Evolutionary conservation across 371 early-diverging fungal species (phyloP).

Genomic region (Mucor ambiguus): DNA sequence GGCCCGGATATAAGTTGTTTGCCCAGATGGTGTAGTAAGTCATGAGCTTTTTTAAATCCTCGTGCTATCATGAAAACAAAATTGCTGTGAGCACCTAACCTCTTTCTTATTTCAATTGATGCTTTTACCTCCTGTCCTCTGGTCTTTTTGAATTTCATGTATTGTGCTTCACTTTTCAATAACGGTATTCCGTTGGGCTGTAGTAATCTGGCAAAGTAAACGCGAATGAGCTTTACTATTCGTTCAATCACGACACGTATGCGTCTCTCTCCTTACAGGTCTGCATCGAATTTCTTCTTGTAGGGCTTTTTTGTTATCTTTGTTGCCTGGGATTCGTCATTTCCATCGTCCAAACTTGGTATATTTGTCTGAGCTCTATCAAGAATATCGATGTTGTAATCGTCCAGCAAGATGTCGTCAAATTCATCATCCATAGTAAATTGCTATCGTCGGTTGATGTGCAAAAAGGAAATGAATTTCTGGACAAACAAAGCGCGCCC

Average conservation of each 20-base stretch:
- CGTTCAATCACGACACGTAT: too few relatives aligned
- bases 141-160: constrained; percentile 33
- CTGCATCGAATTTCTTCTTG: background rate
- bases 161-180: constrained; percentile 29
- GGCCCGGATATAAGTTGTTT: constrained; percentile 52
- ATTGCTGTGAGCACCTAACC: background rate
- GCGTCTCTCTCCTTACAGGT: background rate
- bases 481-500: background rate
- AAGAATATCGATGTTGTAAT: constrained; percentile 12
- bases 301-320: background rate
- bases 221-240: background rate
- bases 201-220: constrained; percentile 21
- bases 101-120: background rate
- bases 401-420: constrained; percentile 19
- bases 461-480: background rate
- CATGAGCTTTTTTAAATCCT: constrained; percentile 51
- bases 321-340: background rate
- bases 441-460: background rate
- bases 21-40: constrained; percentile 62
- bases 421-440: constrained; percentile 9
- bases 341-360: background rate
- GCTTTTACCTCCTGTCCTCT: constrained; percentile 32
- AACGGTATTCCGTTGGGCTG: constrained; percentile 28
- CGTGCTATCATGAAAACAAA: constrained; percentile 15
- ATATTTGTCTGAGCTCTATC: background rate